Evolutionary conservation across 2,329 filamentous ascomycete genomes (phyloP).

Genomic region (Diaporthe sp.): DNA sequence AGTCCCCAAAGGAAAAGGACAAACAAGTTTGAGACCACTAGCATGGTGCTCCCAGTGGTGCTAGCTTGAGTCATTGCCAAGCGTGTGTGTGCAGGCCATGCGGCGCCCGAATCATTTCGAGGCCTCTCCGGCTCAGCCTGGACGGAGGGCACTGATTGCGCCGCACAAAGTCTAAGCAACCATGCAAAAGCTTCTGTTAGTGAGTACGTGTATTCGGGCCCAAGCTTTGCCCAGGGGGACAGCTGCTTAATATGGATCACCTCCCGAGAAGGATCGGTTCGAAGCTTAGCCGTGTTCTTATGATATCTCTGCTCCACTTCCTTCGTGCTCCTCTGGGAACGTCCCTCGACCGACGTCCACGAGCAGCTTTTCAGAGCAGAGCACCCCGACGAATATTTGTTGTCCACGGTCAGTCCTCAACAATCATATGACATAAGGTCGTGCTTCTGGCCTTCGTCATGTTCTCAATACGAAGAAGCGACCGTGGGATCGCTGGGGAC

Average conservation of each 20-base stretch:
- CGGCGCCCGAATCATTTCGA: conserved; percentile 11
- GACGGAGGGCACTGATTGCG: neutral
- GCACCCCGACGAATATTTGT: neutral
- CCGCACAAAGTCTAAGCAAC: conserved; percentile 1
- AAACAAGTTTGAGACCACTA: conserved; percentile 21
- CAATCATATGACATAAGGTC: neutral
- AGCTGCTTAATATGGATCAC: neutral
- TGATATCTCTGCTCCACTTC: neutral
- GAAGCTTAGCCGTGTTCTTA: neutral
- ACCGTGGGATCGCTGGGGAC: conserved; percentile 8
- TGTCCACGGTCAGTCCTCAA: neutral
- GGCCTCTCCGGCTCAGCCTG: neutral
- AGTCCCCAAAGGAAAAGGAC: conserved; percentile 1
- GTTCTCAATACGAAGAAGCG: conserved; percentile 11
- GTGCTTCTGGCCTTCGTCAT: neutral
- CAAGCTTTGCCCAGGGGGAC: neutral
- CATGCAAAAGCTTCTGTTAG: conserved; percentile 10
- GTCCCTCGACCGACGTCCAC: neutral
- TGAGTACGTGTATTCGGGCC: neutral
- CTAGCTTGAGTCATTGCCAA: neutral
- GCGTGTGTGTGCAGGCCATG: neutral
- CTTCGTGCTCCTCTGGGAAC: neutral
- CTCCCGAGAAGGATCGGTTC: neutral
- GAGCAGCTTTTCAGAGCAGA: conserved; percentile 19
- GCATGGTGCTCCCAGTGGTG: neutral